Percentiles rank a stretch among this genome's conserved stretches.
These are phyloP conservation scores for Ustanciosporium gigantosporum DNA, from an alignment of 1,284 basidiomycete genomes.

Conservation along the genomic window DNA sequence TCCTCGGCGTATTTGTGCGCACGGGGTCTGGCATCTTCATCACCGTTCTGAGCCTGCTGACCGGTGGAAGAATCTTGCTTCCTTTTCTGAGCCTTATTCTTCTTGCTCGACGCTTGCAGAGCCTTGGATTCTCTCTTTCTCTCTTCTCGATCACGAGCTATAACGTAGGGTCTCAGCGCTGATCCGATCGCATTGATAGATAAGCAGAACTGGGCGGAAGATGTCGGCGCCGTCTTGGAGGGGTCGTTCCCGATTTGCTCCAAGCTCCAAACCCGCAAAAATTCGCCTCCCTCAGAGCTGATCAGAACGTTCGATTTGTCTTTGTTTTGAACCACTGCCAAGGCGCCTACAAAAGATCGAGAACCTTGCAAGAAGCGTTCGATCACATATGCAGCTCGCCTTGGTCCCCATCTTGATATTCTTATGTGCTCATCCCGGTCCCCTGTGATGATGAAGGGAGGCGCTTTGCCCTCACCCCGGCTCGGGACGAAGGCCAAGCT, in stretches of 20 bases:
- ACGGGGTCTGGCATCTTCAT: constrained; percentile 4
- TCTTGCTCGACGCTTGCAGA: constrained; percentile 20
- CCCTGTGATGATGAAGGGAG: constrained; percentile 40
- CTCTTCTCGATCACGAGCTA: constrained; percentile 39
- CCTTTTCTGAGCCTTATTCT: constrained; percentile 25
- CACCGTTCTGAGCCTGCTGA: not conserved
- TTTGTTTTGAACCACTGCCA: constrained; percentile 25
- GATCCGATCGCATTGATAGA: constrained; percentile 26
- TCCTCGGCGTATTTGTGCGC: constrained; percentile 27
- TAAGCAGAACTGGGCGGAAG: constrained; percentile 15
- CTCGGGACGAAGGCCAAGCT: constrained; percentile 41
- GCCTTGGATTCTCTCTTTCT: constrained; percentile 25
- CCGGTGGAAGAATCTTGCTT: constrained; percentile 4
- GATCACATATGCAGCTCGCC: constrained; percentile 45
- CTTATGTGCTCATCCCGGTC: constrained; percentile 60
- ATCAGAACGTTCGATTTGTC: constrained; percentile 22
- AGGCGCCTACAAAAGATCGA: constrained; percentile 42
- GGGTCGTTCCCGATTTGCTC: constrained; percentile 2
- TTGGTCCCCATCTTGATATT: constrained; percentile 55
- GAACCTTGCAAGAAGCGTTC: constrained; percentile 52
- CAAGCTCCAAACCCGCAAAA: constrained; percentile 40
- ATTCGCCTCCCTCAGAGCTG: constrained; percentile 46
- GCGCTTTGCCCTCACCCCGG: constrained; percentile 8
- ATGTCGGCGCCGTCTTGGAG: not conserved
- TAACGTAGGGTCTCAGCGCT: constrained; percentile 21